These are phyloP conservation scores for Gossypium davidsonii DNA, from an alignment of 441 rosid species.

Conservation along the genomic window DNA sequence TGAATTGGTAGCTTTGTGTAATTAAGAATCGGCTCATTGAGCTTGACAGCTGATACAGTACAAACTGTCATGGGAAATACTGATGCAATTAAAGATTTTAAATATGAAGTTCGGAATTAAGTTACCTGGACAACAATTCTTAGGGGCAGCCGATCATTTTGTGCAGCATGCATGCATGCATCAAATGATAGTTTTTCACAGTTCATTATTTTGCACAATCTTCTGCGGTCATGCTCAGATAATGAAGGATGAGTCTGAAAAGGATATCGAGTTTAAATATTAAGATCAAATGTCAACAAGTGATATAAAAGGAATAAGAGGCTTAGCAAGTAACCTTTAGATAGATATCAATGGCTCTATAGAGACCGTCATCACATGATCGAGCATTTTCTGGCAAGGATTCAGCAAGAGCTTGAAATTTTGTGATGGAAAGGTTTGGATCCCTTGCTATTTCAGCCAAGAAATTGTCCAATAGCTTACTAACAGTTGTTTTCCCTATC, in stretches of 20 bases:
- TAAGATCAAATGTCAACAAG: background rate
- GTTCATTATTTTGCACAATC: conserved; percentile 66
- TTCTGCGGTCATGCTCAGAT: conserved; percentile 58
- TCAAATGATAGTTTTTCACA: conserved; percentile 73
- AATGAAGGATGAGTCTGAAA: conserved; percentile 66
- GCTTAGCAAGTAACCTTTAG: conserved; percentile 50
- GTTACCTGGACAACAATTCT: conserved; percentile 53
- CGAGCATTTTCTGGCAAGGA: conserved; percentile 57
- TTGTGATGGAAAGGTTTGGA: conserved; percentile 58
- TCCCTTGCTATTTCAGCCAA: conserved; percentile 70
- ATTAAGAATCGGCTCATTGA: background rate
- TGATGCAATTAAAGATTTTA: background rate
- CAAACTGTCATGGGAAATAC: background rate
- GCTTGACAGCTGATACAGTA: background rate
- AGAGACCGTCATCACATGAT: conserved; percentile 74
- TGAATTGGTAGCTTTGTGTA: background rate
- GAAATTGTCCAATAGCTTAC: conserved; percentile 68
- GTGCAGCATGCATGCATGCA: conserved; percentile 70
- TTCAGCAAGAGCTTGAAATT: conserved; percentile 75
- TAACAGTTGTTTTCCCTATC: conserved; percentile 43
- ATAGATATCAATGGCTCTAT: conserved; percentile 81
- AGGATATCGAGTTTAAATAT: background rate
- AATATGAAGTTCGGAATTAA: background rate
- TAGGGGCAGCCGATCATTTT: conserved; percentile 78
- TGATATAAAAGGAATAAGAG: conserved; percentile 6